phyloP scores from a whole-genome alignment of 1,139 yeast species.

The Sugiyamaella neomexicana region DNA sequence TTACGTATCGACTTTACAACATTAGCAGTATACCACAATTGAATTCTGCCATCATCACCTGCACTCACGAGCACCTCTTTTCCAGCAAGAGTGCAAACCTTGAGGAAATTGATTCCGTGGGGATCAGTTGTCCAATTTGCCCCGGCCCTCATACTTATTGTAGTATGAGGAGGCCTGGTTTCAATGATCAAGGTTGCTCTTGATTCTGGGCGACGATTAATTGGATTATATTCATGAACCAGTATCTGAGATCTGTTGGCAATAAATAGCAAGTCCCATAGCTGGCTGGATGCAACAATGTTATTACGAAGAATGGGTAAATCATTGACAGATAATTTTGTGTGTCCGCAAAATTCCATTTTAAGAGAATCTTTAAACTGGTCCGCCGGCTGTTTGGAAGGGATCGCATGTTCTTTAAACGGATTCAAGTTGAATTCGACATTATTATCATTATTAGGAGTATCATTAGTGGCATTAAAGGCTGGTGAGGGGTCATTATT shows the following conservation, averaged over 20 bases:
- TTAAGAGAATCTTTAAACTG: constrained; percentile 20
- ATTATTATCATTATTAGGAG: not conserved
- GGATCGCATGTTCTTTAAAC: constrained; percentile 16
- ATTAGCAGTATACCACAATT: constrained; percentile 47
- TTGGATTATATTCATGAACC: constrained; percentile 27
- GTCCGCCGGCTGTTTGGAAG: constrained; percentile 23
- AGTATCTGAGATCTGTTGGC: constrained; percentile 27
- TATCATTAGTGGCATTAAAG: not conserved
- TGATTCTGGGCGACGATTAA: constrained; percentile 23
- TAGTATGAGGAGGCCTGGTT: constrained; percentile 27
- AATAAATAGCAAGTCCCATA: constrained; percentile 26
- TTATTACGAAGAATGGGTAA: constrained; percentile 32
- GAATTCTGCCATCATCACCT: constrained; percentile 57
- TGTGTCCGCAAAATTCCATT: constrained; percentile 24
- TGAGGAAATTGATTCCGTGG: constrained; percentile 55
- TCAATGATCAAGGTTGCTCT: constrained; percentile 22
- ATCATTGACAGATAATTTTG: constrained; percentile 18
- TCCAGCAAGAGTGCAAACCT: constrained; percentile 38
- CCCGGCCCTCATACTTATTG: constrained; percentile 26
- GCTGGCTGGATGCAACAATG: constrained; percentile 27
- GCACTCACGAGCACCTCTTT: constrained; percentile 50
- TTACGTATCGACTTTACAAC: constrained; percentile 14
- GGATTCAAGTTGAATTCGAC: not conserved
- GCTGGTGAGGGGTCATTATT: not conserved
- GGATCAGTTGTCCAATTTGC: constrained; percentile 44